phyloP scores from a whole-genome alignment of 1,139 yeast genomes.

The Blastobotrys aristatus region DNA sequence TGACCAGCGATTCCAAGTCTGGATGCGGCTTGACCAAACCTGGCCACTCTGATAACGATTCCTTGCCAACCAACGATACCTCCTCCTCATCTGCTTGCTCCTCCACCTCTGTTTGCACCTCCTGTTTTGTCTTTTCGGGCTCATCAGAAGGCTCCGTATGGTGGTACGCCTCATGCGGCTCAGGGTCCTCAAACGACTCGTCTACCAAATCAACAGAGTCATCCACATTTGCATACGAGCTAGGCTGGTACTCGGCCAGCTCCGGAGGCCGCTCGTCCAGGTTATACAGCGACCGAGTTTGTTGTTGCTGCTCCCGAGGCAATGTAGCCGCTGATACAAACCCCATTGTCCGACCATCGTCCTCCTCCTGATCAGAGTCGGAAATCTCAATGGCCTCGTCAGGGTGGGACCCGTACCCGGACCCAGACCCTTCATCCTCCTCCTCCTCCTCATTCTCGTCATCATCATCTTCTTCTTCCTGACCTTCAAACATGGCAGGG shows the following conservation, averaged over 20 bases:
- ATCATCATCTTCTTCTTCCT: not conserved
- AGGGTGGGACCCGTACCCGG: not conserved
- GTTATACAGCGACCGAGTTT: constrained; percentile 1
- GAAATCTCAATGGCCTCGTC: constrained; percentile 6
- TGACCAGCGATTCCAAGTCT: constrained; percentile 2
- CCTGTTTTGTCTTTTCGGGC: not conserved
- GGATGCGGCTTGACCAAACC: not conserved
- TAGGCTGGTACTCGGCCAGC: not conserved
- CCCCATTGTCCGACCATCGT: not conserved
- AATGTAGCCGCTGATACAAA: constrained; percentile 1
- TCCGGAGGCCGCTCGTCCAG: constrained; percentile 10
- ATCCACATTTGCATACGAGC: constrained; percentile 4
- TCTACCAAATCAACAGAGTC: constrained; percentile 4
- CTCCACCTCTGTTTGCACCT: not conserved
- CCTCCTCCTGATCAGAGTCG: constrained; percentile 1
- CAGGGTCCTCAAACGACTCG: not conserved
- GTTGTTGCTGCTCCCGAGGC: not conserved
- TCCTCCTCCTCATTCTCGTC: not conserved
- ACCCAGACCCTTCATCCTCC: not conserved
- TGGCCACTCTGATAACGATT: not conserved
- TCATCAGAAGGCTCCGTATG: not conserved
- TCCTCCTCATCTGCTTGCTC: not conserved
- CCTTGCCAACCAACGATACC: not conserved
- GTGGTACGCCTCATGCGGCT: not conserved
- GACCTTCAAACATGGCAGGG: not conserved